phyloP scores from a whole-genome alignment of 2,329 filamentous ascomycete species.

The Tolypocladium nubicola region DNA sequence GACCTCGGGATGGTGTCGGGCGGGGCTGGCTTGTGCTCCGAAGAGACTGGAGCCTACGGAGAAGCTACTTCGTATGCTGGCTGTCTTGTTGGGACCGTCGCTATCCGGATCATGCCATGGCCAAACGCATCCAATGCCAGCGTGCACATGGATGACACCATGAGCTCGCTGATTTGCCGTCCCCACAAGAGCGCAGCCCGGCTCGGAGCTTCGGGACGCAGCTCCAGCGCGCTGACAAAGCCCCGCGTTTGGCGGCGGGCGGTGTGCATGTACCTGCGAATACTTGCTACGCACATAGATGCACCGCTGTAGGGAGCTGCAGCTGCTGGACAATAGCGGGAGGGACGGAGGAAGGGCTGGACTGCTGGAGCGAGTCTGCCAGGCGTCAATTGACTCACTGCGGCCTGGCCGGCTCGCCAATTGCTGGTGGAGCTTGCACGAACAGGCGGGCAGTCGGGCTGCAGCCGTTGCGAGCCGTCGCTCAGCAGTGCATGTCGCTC shows the following conservation, averaged over 20 bases:
- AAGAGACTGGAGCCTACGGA: neutral
- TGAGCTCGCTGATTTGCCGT: neutral
- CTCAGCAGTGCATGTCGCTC: no score
- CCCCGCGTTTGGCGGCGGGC: no score
- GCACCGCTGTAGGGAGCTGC: neutral
- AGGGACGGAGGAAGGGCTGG: neutral
- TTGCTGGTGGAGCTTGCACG: no score
- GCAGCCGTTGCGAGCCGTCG: no score
- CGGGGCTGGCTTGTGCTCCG: neutral
- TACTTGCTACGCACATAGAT: no score
- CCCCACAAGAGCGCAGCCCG: neutral
- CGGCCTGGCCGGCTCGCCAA: neutral
- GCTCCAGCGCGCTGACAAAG: neutral
- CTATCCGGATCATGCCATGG: neutral
- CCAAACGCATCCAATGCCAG: neutral
- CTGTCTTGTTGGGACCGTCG: neutral
- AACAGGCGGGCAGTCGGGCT: no score
- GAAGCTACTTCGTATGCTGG: no score
- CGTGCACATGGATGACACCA: neutral
- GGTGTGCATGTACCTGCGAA: no score
- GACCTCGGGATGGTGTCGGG: no score
- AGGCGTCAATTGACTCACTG: neutral
- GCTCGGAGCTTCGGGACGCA: neutral
- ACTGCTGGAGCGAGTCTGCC: no score
- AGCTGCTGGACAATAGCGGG: neutral